Evolutionary conservation across 176 grass and related monocot genomes (phyloP), one percentile per base, ranked within the genome.

Genomic region (Elaeis guineensis): DNA sequence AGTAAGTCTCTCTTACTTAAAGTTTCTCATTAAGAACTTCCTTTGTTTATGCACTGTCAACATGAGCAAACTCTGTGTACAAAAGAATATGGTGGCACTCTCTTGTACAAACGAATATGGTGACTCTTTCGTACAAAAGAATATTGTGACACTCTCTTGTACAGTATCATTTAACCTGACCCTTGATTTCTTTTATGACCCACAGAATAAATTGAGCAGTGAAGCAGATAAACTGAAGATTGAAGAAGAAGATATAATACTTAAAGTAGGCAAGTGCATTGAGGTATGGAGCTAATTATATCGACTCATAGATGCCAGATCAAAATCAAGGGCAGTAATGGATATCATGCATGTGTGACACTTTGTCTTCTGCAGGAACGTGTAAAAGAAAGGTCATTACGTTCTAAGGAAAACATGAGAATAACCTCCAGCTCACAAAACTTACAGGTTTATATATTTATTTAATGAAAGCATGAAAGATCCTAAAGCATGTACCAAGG

Each of bases 181-280:
- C 24, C 16, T 60, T 72, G 56, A 61, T 66, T 18, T 67, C 32
- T 66, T 14, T 73, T 6, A 8, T 19, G 26, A 71, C 26, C 52
- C 68, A 62, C 80, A 95, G 86, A 82, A 57, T 19, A 87, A 82
- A 63, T 44, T 87, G 61, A 70, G 53, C 15, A 14, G 57, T 17
- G 65, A 74, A 53, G 21, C 44, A 22, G 55, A 75, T 49, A 78
- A 72, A 57, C 77, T 49, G 11, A 78, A 57, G 48, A 56, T 79
- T 1, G 72, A 78, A 55, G 79, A 75, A 73, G 74, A 90, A 44
- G 53, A 64, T 8, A 62, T 82, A 63, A 25, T 52, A 57, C 21
- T 72, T 57, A 91, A 91, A 91, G 79, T 85, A 51, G 80, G 73
- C 7, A 73, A 85, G 75, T 89, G 84, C 78, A 76, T 97, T 87